phyloP scores from a whole-genome alignment of 108 stramenopile genomes.

The Mayamaea pseudoterrestris region DNA sequence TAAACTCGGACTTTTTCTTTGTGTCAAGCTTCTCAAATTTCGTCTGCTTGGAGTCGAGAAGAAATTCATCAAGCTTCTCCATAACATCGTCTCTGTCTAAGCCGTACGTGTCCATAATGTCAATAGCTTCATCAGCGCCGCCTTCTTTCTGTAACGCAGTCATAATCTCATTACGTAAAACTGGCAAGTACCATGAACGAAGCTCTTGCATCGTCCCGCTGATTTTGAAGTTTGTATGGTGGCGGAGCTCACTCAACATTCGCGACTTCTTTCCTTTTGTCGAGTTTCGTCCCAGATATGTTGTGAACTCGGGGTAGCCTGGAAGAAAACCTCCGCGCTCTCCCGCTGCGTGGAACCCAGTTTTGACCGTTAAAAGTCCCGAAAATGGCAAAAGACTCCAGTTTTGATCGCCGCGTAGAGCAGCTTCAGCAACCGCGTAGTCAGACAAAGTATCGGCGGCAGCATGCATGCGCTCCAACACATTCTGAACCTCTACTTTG shows the following conservation, averaged over 20 bases:
- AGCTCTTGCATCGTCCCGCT: conserved; percentile 47
- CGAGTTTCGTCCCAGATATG: conserved; percentile 95
- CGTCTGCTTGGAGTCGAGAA: conserved; percentile 25
- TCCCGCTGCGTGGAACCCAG: conserved; percentile 77
- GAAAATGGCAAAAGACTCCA: conserved; percentile 85
- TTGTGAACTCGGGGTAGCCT: conserved; percentile 87
- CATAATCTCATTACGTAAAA: conserved; percentile 48
- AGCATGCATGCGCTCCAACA: conserved; percentile 51
- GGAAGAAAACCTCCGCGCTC: conserved; percentile 57
- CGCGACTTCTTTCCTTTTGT: conserved; percentile 67
- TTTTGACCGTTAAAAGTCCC: conserved; percentile 77
- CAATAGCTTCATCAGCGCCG: conserved; percentile 49
- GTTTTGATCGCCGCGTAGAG: conserved; percentile 80
- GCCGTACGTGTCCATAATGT: conserved; percentile 88
- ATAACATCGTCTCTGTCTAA: conserved; percentile 88
- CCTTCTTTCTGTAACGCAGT: conserved; percentile 35
- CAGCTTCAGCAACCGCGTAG: conserved; percentile 68
- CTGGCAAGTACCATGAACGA: conserved; percentile 71
- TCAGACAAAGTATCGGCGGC: conserved; percentile 83
- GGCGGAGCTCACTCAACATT: conserved; percentile 70
- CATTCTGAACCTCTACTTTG: conserved; percentile 16
- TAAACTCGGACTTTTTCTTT: conserved; percentile 78
- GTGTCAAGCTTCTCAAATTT: conserved; percentile 58
- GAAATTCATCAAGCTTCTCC: conserved; percentile 80
- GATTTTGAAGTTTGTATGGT: conserved; percentile 80